These are phyloP conservation scores for Babesia bigemina DNA, from an alignment of 169 alveolate species.

Conservation along the genomic window DNA sequence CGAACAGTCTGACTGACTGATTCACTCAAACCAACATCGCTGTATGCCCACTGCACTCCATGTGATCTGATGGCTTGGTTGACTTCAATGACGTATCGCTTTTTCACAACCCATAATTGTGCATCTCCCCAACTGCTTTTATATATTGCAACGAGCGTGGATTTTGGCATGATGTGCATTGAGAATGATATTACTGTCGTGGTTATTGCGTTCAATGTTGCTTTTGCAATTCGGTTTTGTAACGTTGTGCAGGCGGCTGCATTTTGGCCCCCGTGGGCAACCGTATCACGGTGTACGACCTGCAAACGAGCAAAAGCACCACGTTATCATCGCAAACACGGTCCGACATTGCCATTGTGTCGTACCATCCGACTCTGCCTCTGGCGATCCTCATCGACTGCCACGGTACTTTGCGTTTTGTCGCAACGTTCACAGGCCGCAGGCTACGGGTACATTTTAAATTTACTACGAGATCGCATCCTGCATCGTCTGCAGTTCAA, in stretches of 20 bases:
- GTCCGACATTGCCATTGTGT: conserved; percentile 69
- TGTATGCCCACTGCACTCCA: no score
- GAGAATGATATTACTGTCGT: no score
- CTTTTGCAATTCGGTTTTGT: background rate
- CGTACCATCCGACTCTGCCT: conserved; percentile 78
- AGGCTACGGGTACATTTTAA: conserved; percentile 77
- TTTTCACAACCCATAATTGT: no score
- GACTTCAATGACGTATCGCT: no score
- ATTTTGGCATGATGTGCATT: no score
- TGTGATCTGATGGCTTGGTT: no score
- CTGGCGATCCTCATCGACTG: conserved; percentile 77
- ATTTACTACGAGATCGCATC: conserved; percentile 71
- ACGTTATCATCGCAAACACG: conserved; percentile 79
- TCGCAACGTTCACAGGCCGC: conserved; percentile 2
- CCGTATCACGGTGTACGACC: conserved; percentile 80
- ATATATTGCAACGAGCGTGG: no score
- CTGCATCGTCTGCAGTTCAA: conserved; percentile 76
- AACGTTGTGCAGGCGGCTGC: conserved; percentile 62
- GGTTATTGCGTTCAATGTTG: no score
- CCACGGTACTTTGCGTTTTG: conserved; percentile 44
- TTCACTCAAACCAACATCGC: no score
- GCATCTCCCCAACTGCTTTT: no score
- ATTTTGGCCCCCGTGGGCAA: conserved; percentile 83
- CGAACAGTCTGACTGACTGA: no score
- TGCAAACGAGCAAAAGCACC: conserved; percentile 73